Conservation (phyloP, 108 stramenopile genomes). For the Aurantiochytrium sp. region DNA sequence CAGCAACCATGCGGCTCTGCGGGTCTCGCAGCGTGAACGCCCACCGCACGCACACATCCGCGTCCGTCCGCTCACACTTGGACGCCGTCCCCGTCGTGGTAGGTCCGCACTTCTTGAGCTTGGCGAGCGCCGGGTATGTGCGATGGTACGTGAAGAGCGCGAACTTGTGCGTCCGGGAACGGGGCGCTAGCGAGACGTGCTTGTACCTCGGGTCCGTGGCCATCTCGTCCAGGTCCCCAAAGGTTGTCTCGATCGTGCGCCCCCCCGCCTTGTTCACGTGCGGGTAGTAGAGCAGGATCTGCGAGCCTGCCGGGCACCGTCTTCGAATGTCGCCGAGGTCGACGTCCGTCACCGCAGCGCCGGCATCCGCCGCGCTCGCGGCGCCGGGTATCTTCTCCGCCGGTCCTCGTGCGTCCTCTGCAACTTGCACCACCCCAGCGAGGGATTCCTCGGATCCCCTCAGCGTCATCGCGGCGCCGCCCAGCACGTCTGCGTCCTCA, state of each 20-base stretch:
- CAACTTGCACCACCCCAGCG: too few relatives aligned
- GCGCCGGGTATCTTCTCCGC: too few relatives aligned
- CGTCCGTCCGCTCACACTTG: not conserved
- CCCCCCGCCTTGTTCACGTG: constrained; percentile 18
- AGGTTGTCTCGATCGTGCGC: constrained; percentile 1
- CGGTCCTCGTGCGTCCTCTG: too few relatives aligned
- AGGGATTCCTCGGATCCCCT: too few relatives aligned
- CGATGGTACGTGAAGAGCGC: not conserved
- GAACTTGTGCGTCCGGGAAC: not conserved
- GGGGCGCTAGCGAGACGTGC: not conserved
- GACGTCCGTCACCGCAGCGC: too few relatives aligned
- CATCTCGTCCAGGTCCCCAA: not conserved
- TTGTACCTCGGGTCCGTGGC: not conserved
- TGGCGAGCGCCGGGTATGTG: not conserved
- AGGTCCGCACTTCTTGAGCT: not conserved
- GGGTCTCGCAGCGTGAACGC: not conserved
- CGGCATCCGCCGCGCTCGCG: too few relatives aligned
- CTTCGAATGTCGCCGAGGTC: not conserved
- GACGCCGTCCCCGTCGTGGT: not conserved
- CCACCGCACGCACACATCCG: not conserved
- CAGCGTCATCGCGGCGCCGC: too few relatives aligned
- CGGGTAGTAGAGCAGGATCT: not conserved
- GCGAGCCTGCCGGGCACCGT: not conserved
- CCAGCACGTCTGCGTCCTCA: too few relatives aligned
- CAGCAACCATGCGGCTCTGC: not conserved